A percentile compares a stretch with the other conserved stretches of the same genome.
Evolutionary conservation across 768 basidiomycete species (phyloP).

Genomic region (Tylopilus vinaceipallidus): DNA sequence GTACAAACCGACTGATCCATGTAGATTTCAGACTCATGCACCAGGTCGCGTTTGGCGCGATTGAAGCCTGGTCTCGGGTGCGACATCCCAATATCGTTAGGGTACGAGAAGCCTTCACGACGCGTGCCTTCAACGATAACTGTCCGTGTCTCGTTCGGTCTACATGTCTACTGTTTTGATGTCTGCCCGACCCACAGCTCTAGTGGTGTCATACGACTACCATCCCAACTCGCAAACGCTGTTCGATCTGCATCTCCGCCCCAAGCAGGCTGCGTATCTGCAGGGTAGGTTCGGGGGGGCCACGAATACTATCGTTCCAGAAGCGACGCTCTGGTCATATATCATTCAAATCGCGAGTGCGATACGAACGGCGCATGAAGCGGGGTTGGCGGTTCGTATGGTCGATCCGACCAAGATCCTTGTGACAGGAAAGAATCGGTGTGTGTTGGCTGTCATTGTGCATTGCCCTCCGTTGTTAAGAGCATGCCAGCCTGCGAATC

Average conservation of each 20-base stretch:
- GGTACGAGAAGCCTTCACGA: slow-evolving; percentile 92
- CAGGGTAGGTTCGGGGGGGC: slow-evolving; percentile 37
- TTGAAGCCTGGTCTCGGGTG: slow-evolving; percentile 85
- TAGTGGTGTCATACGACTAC: slow-evolving; percentile 90
- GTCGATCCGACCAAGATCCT: slow-evolving; percentile 87
- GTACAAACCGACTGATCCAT: slow-evolving; percentile 3
- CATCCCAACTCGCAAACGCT: slow-evolving; percentile 83
- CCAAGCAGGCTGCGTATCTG: slow-evolving; percentile 41
- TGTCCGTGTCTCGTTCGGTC: slow-evolving; percentile 49
- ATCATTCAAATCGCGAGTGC: slow-evolving; percentile 87
- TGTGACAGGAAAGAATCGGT: slow-evolving; percentile 89
- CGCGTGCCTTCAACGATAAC: slow-evolving; percentile 85
- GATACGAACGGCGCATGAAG: slow-evolving; percentile 81
- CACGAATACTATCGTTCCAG: slow-evolving; percentile 46
- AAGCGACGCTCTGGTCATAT: slow-evolving; percentile 89
- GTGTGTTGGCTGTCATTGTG: not conserved
- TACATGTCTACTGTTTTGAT: slow-evolving; percentile 10
- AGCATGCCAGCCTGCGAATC: slow-evolving; percentile 63
- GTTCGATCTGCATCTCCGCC: slow-evolving; percentile 71
- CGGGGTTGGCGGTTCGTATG: slow-evolving; percentile 75
- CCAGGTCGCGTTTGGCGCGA: slow-evolving; percentile 74
- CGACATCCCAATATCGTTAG: slow-evolving; percentile 83
- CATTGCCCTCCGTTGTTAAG: not conserved
- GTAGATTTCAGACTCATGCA: slow-evolving; percentile 82
- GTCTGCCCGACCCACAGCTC: slow-evolving; percentile 46